These are phyloP conservation scores for Penicillium longicatenatum DNA, from an alignment of 495 filamentous ascomycete species.

Conservation along the genomic window DNA sequence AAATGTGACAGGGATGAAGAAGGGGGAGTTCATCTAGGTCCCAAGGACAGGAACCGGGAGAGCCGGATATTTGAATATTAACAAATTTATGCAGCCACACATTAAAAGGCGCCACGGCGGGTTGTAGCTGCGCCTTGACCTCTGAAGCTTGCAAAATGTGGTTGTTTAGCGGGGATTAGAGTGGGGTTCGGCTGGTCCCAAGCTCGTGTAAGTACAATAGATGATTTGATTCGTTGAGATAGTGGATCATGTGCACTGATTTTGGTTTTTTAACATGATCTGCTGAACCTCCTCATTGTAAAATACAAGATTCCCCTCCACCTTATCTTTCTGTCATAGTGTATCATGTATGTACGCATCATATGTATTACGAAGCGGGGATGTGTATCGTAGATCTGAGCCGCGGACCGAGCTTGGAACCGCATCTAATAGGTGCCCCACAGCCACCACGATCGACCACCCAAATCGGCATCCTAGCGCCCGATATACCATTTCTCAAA, in stretches of 20 bases:
- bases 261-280: neutral
- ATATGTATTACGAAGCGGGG: no score
- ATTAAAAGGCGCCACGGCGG: neutral
- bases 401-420: neutral
- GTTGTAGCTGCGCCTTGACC: neutral
- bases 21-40: neutral
- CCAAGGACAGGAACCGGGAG: neutral
- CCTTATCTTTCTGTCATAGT: neutral
- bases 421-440: no score
- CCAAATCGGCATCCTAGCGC: constrained; percentile 21
- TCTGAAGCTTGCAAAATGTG: neutral
- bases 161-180: neutral
- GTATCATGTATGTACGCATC: no score
- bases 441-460: no score
- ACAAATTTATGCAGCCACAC: neutral
- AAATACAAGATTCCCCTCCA: neutral
- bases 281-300: neutral
- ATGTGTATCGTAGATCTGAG: neutral
- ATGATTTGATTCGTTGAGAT: neutral
- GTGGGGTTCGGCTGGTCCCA: neutral
- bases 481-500: constrained; percentile 41
- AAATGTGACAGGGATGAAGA: neutral
- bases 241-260: neutral
- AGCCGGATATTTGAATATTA: neutral
- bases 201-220: neutral